These are phyloP conservation scores for Entomortierella lignicola DNA, from an alignment of 192 early-diverging fungal species.

Conservation along the genomic window DNA sequence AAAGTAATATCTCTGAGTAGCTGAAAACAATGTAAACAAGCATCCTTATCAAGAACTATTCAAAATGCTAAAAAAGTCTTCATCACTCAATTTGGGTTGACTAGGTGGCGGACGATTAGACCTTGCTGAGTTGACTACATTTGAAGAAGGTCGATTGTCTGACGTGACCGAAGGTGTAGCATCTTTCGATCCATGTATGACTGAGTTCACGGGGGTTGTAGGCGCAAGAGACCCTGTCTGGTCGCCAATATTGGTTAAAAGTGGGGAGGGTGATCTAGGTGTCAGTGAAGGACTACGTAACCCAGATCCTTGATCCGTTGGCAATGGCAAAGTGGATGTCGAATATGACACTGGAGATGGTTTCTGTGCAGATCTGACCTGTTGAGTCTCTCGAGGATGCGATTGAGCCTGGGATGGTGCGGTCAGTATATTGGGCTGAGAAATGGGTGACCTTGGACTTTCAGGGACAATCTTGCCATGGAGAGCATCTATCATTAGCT, in stretches of 20 bases:
- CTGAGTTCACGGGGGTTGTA: background rate
- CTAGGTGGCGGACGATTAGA: background rate
- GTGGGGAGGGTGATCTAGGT: constrained; percentile 1
- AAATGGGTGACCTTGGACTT: background rate
- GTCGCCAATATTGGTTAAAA: background rate
- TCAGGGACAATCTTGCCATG: constrained; percentile 18
- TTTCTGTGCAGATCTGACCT: background rate
- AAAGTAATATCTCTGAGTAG: too few species aligned
- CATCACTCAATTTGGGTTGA: constrained; percentile 14
- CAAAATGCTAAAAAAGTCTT: constrained; percentile 50
- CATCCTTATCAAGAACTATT: background rate
- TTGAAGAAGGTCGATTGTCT: background rate
- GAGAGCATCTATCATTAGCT: constrained; percentile 23
- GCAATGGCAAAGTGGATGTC: background rate
- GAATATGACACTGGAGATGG: background rate
- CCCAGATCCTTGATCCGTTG: background rate
- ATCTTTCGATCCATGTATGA: background rate
- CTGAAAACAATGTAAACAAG: background rate
- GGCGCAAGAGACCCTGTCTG: background rate
- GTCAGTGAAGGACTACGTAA: background rate
- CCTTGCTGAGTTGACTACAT: background rate
- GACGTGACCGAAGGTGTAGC: too few species aligned
- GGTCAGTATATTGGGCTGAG: background rate
- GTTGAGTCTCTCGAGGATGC: background rate
- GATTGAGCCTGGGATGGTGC: background rate